phyloP scores from a whole-genome alignment of 192 early-diverging fungal species.

The Allomyces macrogynus region DNA sequence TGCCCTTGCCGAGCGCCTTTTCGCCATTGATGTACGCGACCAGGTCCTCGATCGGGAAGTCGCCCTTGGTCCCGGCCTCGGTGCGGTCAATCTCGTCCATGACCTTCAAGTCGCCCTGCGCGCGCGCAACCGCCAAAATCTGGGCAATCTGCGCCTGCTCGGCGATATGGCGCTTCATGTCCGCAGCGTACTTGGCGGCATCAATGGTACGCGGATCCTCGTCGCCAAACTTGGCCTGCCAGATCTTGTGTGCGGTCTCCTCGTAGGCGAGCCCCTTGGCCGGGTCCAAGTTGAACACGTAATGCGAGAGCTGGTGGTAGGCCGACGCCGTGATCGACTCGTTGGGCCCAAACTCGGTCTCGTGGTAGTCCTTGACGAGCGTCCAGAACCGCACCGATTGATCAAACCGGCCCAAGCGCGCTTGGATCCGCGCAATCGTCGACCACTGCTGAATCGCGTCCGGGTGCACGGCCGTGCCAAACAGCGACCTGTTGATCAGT shows the following conservation, averaged over 20 bases:
- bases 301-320: no score
- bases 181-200: slow-evolving; percentile 39
- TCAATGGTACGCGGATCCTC: slow-evolving; percentile 54
- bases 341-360: slow-evolving; percentile 14
- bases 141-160: slow-evolving; percentile 22
- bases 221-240: slow-evolving; percentile 29
- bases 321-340: slow-evolving; percentile 38
- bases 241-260: background rate
- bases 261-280: background rate
- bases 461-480: slow-evolving; percentile 43
- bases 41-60: slow-evolving; percentile 55
- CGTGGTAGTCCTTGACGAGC: slow-evolving; percentile 9
- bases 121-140: slow-evolving; percentile 8
- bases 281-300: background rate
- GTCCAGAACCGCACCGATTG: background rate
- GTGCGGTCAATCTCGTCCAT: slow-evolving; percentile 12
- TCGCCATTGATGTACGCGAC: slow-evolving; percentile 41
- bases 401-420: slow-evolving; percentile 7
- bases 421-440: slow-evolving; percentile 2
- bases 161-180: slow-evolving; percentile 38
- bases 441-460: slow-evolving; percentile 61
- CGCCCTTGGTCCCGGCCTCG: slow-evolving; percentile 31
- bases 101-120: slow-evolving; percentile 10
- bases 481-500: slow-evolving; percentile 59
- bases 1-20: background rate